Percentiles rank a stretch among this genome's conserved stretches.
Evolutionary conservation across 2,329 filamentous ascomycete species (phyloP).

Genomic region (Reticulascus tulasneorum): DNA sequence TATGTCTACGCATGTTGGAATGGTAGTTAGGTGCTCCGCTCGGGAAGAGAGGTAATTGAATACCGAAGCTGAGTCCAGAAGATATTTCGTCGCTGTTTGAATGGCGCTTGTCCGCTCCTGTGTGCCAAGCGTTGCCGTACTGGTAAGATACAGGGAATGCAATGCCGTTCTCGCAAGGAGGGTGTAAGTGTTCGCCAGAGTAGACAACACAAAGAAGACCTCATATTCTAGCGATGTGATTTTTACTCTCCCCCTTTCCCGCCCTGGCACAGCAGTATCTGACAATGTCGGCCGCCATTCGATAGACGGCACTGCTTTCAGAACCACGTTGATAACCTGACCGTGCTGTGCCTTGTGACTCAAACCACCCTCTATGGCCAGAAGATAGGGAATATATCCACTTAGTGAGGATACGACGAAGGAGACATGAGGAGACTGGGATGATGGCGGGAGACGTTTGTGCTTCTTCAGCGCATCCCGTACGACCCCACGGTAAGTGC

Average conservation of each 20-base stretch:
- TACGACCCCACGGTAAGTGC: constrained; percentile 78
- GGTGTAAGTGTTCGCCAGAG: constrained; percentile 70
- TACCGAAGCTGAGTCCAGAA: constrained; percentile 75
- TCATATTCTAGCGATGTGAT: constrained; percentile 78
- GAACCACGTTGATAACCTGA: constrained; percentile 65
- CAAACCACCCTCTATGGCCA: constrained; percentile 73
- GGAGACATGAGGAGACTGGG: constrained; percentile 67
- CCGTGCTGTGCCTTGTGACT: constrained; percentile 45
- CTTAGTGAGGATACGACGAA: constrained; percentile 66
- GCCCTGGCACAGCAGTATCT: constrained; percentile 57
- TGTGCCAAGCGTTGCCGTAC: constrained; percentile 53
- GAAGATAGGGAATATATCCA: constrained; percentile 78
- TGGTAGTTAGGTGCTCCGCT: constrained; percentile 37
- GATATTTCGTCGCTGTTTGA: constrained; percentile 67
- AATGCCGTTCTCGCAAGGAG: constrained; percentile 69
- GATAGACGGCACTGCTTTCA: constrained; percentile 58
- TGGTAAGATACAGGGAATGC: constrained; percentile 66
- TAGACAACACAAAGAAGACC: constrained; percentile 72
- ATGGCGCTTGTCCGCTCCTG: constrained; percentile 69
- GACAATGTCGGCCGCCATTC: constrained; percentile 84
- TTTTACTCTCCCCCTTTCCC: constrained; percentile 62
- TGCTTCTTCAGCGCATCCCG: constrained; percentile 82
- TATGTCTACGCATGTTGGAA: constrained; percentile 50
- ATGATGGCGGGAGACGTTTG: constrained; percentile 73
- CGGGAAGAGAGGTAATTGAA: constrained; percentile 67